Base-by-base conservation (phyloP, 495 filamentous ascomycete genomes). In the Aspergillus campestris region DNA sequence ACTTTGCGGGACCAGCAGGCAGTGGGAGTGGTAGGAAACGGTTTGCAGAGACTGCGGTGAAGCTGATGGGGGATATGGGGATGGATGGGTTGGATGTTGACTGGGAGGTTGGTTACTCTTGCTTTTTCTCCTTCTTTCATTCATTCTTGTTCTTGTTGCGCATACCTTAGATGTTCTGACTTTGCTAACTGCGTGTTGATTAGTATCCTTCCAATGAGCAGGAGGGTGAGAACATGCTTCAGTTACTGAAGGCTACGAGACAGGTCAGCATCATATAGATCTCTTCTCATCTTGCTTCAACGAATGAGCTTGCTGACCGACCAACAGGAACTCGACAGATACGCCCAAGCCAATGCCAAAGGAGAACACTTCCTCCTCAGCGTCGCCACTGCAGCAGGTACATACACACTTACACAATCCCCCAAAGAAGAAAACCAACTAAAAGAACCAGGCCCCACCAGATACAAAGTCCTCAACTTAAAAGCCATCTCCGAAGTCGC, bases 31-130 rank as follows among this genome's bases (percentile, higher is more conserved):
- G 55, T 3, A 59, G 86, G 78, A 15, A 74, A 78, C 32, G 57
- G 1, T 94, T 95, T 67, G 89, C 86, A 9, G 61, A 68, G 10
- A 77, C 74, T 39, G 75, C 86, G 32, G 77, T 88, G 8, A 66
- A 75, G 42, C 64, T 94, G 8, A 61, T 92, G 45, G 77, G 70
- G 47, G 76, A 92, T 56, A 70, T 81, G 24, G 78, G 78, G 0
- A 66, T 82, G 29, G 79, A 82, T 50, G 79, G 79, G 6, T 48
- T 82, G 28, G 79, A 82, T 60, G 70, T 82, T 49, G 79, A 82
- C 55, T 82, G 76, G 75, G 79, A 82, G 73, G 66, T 70, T 18
- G 42, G 40, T 46, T 34, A 11, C 8, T 13, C 13, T 40, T 35
- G 28, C 28, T 13, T 41, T 36, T 43, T 32, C 4, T 33, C 29